A percentile compares a stretch with the other conserved stretches of the same genome.
These are phyloP conservation scores for Pittosporum tobira DNA, from an alignment of 129 eudicot species.

Conservation along the genomic window DNA sequence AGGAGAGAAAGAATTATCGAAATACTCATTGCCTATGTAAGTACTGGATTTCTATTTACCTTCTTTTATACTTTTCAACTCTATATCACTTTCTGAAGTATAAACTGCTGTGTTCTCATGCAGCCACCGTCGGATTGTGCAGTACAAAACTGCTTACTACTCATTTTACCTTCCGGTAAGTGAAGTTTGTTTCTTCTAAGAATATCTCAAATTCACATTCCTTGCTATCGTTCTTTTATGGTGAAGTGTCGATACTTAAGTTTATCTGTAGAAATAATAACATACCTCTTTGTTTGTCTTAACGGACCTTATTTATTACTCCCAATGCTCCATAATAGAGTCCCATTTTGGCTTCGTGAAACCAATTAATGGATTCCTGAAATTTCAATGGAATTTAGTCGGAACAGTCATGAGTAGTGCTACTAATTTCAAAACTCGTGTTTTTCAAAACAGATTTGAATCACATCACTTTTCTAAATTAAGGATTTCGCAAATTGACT, in stretches of 20 bases:
- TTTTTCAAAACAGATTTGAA: too few species aligned
- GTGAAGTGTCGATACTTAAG: not conserved
- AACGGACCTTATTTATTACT: not conserved
- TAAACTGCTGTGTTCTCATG: slow-evolving; percentile 17
- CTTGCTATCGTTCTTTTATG: not conserved
- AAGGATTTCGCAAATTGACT: too few species aligned
- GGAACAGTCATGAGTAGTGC: too few species aligned
- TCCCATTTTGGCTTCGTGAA: too few species aligned
- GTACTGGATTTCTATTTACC: slow-evolving; percentile 13
- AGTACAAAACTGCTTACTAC: slow-evolving; percentile 89
- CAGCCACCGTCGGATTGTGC: slow-evolving; percentile 91
- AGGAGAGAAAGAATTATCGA: slow-evolving; percentile 82
- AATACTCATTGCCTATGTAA: slow-evolving; percentile 67
- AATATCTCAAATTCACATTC: not conserved
- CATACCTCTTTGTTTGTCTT: not conserved
- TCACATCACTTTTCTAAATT: too few species aligned
- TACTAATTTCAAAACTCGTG: too few species aligned
- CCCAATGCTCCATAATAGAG: too few species aligned
- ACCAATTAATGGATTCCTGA: too few species aligned
- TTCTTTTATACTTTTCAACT: not conserved
- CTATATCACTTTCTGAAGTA: slow-evolving; percentile 12
- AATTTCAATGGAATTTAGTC: too few species aligned
- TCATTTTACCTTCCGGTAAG: slow-evolving; percentile 92
- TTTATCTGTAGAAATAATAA: not conserved
- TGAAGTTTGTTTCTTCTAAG: slow-evolving; percentile 10